A percentile compares a stretch with the other conserved stretches of the same genome.
phyloP scores from a whole-genome alignment of 2,329 filamentous ascomycete species.

The Aspergillus sp. region DNA sequence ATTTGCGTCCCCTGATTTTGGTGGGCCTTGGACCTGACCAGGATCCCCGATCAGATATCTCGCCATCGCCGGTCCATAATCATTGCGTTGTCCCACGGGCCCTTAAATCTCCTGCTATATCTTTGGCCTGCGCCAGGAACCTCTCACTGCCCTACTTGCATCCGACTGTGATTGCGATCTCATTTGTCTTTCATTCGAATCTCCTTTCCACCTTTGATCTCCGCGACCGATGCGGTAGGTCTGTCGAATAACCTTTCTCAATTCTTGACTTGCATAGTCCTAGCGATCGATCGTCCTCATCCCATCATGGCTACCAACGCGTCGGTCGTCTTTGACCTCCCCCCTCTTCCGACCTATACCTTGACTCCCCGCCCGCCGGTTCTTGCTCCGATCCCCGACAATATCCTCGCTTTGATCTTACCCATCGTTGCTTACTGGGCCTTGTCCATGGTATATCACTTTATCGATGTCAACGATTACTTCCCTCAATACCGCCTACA shows the following conservation, averaged over 20 bases:
- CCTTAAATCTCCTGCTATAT: constrained; percentile 8
- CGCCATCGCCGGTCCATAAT: constrained; percentile 6
- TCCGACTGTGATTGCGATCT: neutral
- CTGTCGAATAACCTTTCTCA: constrained; percentile 1
- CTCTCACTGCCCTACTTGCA: neutral
- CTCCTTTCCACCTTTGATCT: neutral
- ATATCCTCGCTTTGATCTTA: constrained; percentile 71
- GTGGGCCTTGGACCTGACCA: constrained; percentile 14
- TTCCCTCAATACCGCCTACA: constrained; percentile 92
- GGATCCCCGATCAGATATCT: constrained; percentile 10
- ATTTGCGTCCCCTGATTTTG: constrained; percentile 19
- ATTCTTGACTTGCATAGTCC: constrained; percentile 4
- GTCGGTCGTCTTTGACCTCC: constrained; percentile 59
- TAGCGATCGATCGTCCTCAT: constrained; percentile 10
- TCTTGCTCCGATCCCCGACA: constrained; percentile 77
- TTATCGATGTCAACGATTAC: constrained; percentile 79
- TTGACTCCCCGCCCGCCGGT: constrained; percentile 70
- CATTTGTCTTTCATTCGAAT: neutral
- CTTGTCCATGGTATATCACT: constrained; percentile 81
- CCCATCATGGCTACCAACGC: constrained; percentile 37
- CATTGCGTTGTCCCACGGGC: neutral
- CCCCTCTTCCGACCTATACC: constrained; percentile 81
- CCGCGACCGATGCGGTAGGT: constrained; percentile 12
- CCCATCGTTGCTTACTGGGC: constrained; percentile 87
- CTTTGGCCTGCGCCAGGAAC: neutral